Evolutionary conservation across 2,329 filamentous ascomycete genomes (phyloP).

Genomic region (Coniella vitis): DNA sequence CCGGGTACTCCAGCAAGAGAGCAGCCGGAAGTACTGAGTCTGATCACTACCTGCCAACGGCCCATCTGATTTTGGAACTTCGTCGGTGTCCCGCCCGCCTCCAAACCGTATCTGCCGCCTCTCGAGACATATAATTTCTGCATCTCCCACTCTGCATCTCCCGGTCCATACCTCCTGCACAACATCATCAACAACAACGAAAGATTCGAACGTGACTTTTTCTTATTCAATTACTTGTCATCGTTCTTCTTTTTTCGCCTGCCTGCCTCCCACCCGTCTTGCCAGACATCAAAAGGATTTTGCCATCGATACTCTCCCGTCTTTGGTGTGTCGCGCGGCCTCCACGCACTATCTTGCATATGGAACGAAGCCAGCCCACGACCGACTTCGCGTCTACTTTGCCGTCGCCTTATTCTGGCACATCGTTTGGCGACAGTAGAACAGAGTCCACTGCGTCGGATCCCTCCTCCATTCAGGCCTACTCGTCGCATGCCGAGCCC

Average conservation of each 20-base stretch:
- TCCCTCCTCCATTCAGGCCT: conserved; percentile 89
- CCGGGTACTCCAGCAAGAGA: conserved; percentile 9
- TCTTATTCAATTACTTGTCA: too few relatives aligned
- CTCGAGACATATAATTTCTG: background rate
- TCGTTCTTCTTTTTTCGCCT: too few relatives aligned
- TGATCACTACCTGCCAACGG: background rate
- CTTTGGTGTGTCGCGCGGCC: background rate
- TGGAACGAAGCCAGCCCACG: conserved; percentile 54
- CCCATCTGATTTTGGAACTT: conserved; percentile 1
- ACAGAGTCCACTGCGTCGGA: conserved; percentile 78
- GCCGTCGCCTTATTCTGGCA: conserved; percentile 63
- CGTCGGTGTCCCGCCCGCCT: background rate
- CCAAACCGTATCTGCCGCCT: background rate
- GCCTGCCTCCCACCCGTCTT: too few relatives aligned
- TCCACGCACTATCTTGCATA: conserved; percentile 24
- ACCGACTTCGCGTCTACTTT: conserved; percentile 78
- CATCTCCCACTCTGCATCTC: background rate
- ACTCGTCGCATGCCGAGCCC: conserved; percentile 75
- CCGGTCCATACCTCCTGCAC: background rate
- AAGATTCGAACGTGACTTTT: background rate
- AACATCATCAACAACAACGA: background rate
- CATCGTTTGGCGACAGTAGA: conserved; percentile 59
- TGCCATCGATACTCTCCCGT: background rate
- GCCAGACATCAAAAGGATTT: too few relatives aligned
- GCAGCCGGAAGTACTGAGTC: background rate